Evolutionary conservation across 169 alveolate genomes (phyloP).

Genomic region (Eimeria necatrix): DNA sequence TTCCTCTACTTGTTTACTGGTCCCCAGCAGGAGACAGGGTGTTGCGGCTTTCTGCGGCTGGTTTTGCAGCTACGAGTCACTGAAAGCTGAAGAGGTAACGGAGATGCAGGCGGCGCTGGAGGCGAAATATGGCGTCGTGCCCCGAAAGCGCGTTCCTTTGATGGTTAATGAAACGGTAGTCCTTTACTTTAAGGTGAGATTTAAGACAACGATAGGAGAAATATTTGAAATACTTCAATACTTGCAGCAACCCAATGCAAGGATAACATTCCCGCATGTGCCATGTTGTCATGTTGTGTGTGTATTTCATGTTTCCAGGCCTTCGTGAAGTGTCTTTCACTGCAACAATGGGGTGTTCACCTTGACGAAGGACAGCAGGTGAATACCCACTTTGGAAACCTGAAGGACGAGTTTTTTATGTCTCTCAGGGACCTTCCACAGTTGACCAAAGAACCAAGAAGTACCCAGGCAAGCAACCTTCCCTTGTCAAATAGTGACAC

Average conservation of each 20-base stretch:
- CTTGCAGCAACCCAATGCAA: not conserved
- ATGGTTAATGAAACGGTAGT: conserved; percentile 67
- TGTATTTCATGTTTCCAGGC: conserved; percentile 13
- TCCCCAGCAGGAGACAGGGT: too few relatives aligned
- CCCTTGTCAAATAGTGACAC: too few relatives aligned
- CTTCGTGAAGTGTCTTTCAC: conserved; percentile 67
- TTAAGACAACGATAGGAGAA: too few relatives aligned
- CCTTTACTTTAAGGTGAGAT: conserved; percentile 62
- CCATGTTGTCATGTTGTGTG: conserved; percentile 1
- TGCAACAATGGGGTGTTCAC: conserved; percentile 53
- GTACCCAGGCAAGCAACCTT: conserved; percentile 55
- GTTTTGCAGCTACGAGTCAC: conserved; percentile 34
- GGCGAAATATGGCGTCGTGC: conserved; percentile 67
- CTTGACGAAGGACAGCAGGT: conserved; percentile 19
- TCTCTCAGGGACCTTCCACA: conserved; percentile 56
- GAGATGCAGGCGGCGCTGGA: conserved; percentile 65
- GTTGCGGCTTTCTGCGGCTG: not conserved
- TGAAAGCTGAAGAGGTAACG: conserved; percentile 66
- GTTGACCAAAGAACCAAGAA: conserved; percentile 45
- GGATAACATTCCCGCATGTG: not conserved
- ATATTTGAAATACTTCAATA: too few relatives aligned
- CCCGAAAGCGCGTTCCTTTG: conserved; percentile 65
- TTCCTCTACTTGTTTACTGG: too few relatives aligned
- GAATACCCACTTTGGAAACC: not conserved
- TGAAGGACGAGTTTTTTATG: conserved; percentile 69